Conservation (phyloP, 805 yeast species). For the Suhomyces xylopsoci region DNA sequence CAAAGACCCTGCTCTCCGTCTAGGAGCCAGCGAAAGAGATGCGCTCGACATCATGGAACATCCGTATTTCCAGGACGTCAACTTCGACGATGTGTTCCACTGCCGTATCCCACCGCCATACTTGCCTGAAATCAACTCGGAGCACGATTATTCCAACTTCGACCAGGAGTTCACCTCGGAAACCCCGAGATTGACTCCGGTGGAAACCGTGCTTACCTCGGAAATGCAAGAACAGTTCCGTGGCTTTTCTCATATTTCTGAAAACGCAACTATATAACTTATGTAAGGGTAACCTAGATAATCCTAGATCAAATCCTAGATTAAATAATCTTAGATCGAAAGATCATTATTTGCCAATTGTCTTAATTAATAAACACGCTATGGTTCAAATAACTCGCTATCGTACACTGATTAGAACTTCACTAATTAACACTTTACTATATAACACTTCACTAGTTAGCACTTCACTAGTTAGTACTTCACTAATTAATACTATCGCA, state of each 20-base stretch:
- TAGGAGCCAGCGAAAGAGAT: conserved; percentile 86
- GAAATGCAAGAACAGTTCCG: conserved; percentile 95
- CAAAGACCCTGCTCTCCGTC: conserved; percentile 78
- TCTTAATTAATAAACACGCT: no score
- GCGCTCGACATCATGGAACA: conserved; percentile 95
- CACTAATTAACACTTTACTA: no score
- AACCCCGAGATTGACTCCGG: conserved; percentile 92
- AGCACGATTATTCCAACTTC: conserved; percentile 88
- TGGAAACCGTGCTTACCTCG: conserved; percentile 79
- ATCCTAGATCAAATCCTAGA: no score
- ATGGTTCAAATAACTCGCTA: no score
- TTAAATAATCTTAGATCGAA: background rate
- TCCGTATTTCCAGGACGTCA: conserved; percentile 85
- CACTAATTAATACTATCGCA: no score
- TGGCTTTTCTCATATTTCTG: conserved; percentile 88
- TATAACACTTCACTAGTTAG: no score
- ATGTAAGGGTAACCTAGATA: no score
- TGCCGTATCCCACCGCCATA: conserved; percentile 82
- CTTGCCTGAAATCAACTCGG: conserved; percentile 80
- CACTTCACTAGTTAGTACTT: no score
- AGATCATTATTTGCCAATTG: no score
- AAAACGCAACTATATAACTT: conserved; percentile 42
- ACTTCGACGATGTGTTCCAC: conserved; percentile 80
- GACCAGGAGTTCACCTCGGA: conserved; percentile 94
- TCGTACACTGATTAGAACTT: no score